These are phyloP conservation scores for Cyberlindnera japonica DNA, from an alignment of 805 yeast genomes.

Conservation along the genomic window DNA sequence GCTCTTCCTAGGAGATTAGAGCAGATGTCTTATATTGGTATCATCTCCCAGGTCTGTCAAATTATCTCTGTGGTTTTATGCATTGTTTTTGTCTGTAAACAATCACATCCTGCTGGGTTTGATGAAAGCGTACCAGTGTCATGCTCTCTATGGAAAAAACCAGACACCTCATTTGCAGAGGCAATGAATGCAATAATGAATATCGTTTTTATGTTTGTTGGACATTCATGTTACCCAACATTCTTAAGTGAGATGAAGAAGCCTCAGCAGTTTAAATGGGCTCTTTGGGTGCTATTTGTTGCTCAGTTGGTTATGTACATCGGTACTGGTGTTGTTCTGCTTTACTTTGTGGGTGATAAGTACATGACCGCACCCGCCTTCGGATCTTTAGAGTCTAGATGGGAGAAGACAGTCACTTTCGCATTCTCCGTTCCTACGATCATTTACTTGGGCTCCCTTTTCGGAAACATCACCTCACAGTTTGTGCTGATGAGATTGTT, in stretches of 20 bases:
- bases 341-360: conserved; percentile 50
- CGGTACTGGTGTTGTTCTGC: conserved; percentile 50
- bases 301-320: conserved; percentile 47
- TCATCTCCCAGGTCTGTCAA: conserved; percentile 52
- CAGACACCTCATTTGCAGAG: conserved; percentile 46
- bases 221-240: conserved; percentile 58
- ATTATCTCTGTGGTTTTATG: conserved; percentile 49
- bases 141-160: conserved; percentile 44
- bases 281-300: conserved; percentile 45
- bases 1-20: conserved; percentile 55
- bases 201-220: conserved; percentile 58
- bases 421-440: conserved; percentile 57
- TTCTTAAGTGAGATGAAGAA: conserved; percentile 55
- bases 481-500: conserved; percentile 46
- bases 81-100: conserved; percentile 51
- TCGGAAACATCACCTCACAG: conserved; percentile 50
- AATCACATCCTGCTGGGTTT: conserved; percentile 43
- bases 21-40: conserved; percentile 45
- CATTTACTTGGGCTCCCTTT: conserved; percentile 50
- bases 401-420: conserved; percentile 49
- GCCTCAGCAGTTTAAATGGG: conserved; percentile 54
- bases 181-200: conserved; percentile 55
- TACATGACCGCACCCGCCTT: conserved; percentile 57
- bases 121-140: conserved; percentile 36
- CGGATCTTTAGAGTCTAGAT: conserved; percentile 41